These are phyloP conservation scores for Cyberlindnera euphorbiiphila DNA, from an alignment of 805 yeast species.

Conservation along the genomic window DNA sequence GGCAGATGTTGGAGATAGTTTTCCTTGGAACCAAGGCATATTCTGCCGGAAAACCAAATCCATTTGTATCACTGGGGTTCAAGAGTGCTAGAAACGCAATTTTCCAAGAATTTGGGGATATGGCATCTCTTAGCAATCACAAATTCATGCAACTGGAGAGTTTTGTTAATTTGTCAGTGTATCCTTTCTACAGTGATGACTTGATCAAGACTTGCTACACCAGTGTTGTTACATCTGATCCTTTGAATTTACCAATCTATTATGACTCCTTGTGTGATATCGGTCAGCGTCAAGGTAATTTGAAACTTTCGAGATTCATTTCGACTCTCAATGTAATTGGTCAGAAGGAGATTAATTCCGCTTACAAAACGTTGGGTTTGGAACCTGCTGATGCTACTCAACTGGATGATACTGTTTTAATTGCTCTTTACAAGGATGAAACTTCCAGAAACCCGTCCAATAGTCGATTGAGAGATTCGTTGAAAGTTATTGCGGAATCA, in stretches of 20 bases:
- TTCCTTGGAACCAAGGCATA: slow-evolving; percentile 38
- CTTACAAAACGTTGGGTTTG: slow-evolving; percentile 34
- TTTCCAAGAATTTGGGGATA: slow-evolving; percentile 31
- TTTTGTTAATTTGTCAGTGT: slow-evolving; percentile 45
- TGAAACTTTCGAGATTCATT: slow-evolving; percentile 41
- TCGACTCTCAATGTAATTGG: slow-evolving; percentile 52
- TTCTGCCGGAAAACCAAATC: slow-evolving; percentile 24
- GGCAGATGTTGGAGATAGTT: slow-evolving; percentile 52
- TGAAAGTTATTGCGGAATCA: slow-evolving; percentile 36
- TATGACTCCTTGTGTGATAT: slow-evolving; percentile 54
- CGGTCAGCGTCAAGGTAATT: slow-evolving; percentile 45
- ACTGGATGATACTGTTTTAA: slow-evolving; percentile 28
- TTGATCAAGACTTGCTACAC: slow-evolving; percentile 46
- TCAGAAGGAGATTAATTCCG: slow-evolving; percentile 40
- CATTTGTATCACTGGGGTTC: slow-evolving; percentile 29
- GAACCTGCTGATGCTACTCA: slow-evolving; percentile 27
- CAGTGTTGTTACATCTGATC: slow-evolving; percentile 39
- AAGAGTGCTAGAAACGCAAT: slow-evolving; percentile 27
- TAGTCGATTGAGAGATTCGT: slow-evolving; percentile 34
- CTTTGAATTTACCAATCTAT: slow-evolving; percentile 43
- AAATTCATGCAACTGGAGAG: slow-evolving; percentile 26
- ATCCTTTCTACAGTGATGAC: slow-evolving; percentile 46
- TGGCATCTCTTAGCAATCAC: slow-evolving; percentile 25
- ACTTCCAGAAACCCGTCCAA: slow-evolving; percentile 17
- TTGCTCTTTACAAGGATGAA: slow-evolving; percentile 34